Conservation (phyloP, 2,329 filamentous ascomycete genomes). For the Delphinella strobiligena region DNA sequence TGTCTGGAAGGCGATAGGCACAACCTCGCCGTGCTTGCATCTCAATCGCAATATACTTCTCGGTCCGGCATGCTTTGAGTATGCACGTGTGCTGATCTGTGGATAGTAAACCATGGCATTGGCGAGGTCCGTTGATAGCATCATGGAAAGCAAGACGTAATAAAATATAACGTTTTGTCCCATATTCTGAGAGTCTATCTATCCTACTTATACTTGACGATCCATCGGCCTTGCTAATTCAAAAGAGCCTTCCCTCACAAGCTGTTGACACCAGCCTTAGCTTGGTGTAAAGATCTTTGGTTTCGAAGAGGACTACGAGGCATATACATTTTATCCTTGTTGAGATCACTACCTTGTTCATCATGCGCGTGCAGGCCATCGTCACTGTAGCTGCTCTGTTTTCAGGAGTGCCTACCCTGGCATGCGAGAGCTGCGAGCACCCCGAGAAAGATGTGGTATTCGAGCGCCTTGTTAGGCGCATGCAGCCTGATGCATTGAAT, state of each 20-base stretch:
- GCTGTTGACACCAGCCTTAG: too few relatives aligned
- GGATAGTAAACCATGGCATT: not conserved
- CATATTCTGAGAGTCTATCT: too few relatives aligned
- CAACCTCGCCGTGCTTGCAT: not conserved
- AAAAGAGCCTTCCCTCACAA: too few relatives aligned
- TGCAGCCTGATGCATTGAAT: slow-evolving; percentile 33
- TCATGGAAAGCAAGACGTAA: not conserved
- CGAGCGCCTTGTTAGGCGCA: slow-evolving; percentile 29
- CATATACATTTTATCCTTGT: too few relatives aligned
- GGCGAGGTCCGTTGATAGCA: not conserved
- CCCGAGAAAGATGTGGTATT: slow-evolving; percentile 28
- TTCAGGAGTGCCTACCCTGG: slow-evolving; percentile 10
- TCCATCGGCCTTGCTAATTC: too few relatives aligned
- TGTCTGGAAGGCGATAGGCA: not conserved
- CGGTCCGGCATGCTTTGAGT: not conserved
- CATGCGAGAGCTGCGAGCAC: slow-evolving; percentile 28
- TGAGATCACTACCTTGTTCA: too few relatives aligned
- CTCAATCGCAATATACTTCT: not conserved
- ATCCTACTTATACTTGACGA: too few relatives aligned
- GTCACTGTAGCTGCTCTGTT: slow-evolving; percentile 1
- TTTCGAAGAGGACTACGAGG: slow-evolving; percentile 15
- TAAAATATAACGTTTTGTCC: too few relatives aligned
- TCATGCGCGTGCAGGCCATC: slow-evolving; percentile 6
- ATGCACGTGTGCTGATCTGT: not conserved
- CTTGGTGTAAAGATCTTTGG: too few relatives aligned